Evolutionary conservation across 2,329 filamentous ascomycete genomes (phyloP).

Genomic region (Penicillium sp.): DNA sequence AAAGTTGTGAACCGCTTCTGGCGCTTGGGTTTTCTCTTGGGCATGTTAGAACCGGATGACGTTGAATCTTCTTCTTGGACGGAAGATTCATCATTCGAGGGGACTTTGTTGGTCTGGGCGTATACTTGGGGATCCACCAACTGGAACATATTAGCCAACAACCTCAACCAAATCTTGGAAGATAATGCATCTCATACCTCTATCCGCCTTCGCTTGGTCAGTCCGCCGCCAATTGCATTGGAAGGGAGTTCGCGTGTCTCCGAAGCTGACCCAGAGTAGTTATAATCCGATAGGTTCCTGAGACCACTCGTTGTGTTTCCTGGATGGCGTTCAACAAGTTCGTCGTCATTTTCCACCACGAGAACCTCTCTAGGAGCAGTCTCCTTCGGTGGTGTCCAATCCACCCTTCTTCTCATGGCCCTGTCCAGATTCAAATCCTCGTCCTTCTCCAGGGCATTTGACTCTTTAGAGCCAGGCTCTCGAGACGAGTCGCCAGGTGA

Average conservation of each 20-base stretch:
- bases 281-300: slow-evolving; percentile 39
- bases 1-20: slow-evolving; percentile 70
- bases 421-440: slow-evolving; percentile 32
- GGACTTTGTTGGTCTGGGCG: slow-evolving; percentile 9
- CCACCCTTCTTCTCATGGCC: slow-evolving; percentile 54
- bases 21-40: slow-evolving; percentile 41
- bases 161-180: background rate
- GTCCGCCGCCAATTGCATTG: slow-evolving; percentile 18
- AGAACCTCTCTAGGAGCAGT: slow-evolving; percentile 28
- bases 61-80: slow-evolving; percentile 15
- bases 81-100: slow-evolving; percentile 8
- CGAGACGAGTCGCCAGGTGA: slow-evolving; percentile 1
- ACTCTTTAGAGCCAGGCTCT: slow-evolving; percentile 3
- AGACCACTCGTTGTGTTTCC: slow-evolving; percentile 21
- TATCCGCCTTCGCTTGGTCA: slow-evolving; percentile 38
- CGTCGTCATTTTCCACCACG: slow-evolving; percentile 13
- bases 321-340: background rate
- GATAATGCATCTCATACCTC: slow-evolving; percentile 27
- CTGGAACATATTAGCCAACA: slow-evolving; percentile 10
- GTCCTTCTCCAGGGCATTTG: slow-evolving; percentile 20
- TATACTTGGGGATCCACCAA: slow-evolving; percentile 26
- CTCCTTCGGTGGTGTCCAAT: slow-evolving; percentile 64
- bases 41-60: slow-evolving; percentile 5
- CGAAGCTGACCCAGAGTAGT: slow-evolving; percentile 30
- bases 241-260: slow-evolving; percentile 9